Evolutionary conservation across 225 moss, liverwort and hornwort genomes (phyloP).

Genomic region (Rhytidiadelphus loreus): DNA sequence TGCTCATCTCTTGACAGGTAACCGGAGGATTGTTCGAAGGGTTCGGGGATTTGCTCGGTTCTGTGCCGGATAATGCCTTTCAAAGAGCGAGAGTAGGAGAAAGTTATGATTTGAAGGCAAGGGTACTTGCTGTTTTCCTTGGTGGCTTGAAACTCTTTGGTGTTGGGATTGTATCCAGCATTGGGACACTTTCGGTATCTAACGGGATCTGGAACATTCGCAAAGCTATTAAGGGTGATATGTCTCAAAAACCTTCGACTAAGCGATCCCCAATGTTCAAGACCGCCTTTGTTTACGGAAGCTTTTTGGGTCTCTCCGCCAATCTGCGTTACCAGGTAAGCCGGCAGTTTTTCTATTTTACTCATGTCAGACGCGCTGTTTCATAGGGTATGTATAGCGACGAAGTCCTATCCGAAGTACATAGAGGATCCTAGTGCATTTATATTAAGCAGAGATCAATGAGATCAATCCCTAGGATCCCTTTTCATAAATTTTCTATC

Average conservation of each 20-base stretch:
- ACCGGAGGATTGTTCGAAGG: constrained; percentile 48
- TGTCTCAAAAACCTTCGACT: constrained; percentile 17
- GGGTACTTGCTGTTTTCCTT: constrained; percentile 57
- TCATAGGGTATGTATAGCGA: background rate
- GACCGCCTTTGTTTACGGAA: constrained; percentile 70
- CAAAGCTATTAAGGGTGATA: constrained; percentile 26
- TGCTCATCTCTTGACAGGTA: constrained; percentile 6
- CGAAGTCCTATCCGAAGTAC: background rate
- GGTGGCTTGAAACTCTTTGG: constrained; percentile 88
- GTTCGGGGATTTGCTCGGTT: constrained; percentile 58
- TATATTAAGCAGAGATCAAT: background rate
- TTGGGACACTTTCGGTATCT: constrained; percentile 61
- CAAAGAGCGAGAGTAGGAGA: constrained; percentile 73
- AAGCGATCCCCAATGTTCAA: constrained; percentile 76
- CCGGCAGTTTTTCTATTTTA: background rate
- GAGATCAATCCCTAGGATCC: background rate
- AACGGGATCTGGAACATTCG: constrained; percentile 49
- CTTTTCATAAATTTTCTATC: background rate
- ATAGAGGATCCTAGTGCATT: no score
- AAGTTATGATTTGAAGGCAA: constrained; percentile 44
- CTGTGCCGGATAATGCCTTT: constrained; percentile 88
- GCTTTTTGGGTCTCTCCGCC: constrained; percentile 75
- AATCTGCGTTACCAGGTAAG: constrained; percentile 90
- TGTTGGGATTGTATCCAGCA: constrained; percentile 71
- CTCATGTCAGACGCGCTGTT: background rate